Evolutionary conservation across 192 early-diverging fungal genomes (phyloP).

Genomic region (Entrophospora sp.): DNA sequence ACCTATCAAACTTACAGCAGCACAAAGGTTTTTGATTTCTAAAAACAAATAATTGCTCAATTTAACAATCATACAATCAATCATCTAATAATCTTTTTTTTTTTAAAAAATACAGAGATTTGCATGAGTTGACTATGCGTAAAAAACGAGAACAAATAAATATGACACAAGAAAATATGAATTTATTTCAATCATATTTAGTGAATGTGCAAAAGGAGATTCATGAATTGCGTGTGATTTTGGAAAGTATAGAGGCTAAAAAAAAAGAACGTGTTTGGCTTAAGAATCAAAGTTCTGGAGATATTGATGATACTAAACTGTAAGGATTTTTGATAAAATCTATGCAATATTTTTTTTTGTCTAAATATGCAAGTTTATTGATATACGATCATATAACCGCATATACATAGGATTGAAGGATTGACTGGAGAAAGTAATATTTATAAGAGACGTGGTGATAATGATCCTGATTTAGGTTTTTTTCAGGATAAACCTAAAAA

Average conservation of each 20-base stretch:
- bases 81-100: too few species aligned
- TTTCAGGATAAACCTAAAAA: constrained; percentile 68
- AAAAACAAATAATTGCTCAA: too few species aligned
- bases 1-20: constrained; percentile 27
- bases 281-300: constrained; percentile 68
- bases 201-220: constrained; percentile 59
- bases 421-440: constrained; percentile 68
- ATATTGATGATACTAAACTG: constrained; percentile 73
- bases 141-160: constrained; percentile 59
- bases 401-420: constrained; percentile 57
- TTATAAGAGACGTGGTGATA: constrained; percentile 74
- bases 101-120: too few species aligned
- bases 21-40: constrained; percentile 33
- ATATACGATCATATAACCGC: too few species aligned
- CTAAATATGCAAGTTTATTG: too few species aligned
- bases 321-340: too few species aligned
- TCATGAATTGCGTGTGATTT: constrained; percentile 63
- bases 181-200: constrained; percentile 45
- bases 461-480: constrained; percentile 57
- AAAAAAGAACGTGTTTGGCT: constrained; percentile 80
- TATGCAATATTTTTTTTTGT: too few species aligned
- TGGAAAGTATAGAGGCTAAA: constrained; percentile 69
- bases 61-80: too few species aligned
- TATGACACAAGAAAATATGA: constrained; percentile 61
- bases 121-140: constrained; percentile 64